Conservation (phyloP, 768 basidiomycete species). For the Boletus rubropictus region DNA sequence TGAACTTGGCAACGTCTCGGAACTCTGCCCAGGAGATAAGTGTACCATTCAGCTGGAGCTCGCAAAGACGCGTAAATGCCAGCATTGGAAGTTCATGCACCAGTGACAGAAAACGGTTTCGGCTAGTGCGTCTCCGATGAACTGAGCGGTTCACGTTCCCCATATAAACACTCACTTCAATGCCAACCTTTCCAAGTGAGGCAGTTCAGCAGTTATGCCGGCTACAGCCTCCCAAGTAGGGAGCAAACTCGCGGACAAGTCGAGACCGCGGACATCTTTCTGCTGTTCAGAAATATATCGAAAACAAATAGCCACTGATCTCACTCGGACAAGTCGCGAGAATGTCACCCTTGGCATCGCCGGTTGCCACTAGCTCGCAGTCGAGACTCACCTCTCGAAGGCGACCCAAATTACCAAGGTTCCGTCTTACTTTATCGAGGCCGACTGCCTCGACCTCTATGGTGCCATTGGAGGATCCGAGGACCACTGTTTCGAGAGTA, state of each 20-base stretch:
- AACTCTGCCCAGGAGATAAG: slow-evolving; percentile 69
- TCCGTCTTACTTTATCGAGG: slow-evolving; percentile 70
- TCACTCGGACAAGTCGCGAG: slow-evolving; percentile 61
- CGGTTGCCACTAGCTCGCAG: slow-evolving; percentile 51
- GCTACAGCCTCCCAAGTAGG: slow-evolving; percentile 66
- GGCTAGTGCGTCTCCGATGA: slow-evolving; percentile 40
- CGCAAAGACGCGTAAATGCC: slow-evolving; percentile 49
- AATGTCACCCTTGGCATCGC: slow-evolving; percentile 48
- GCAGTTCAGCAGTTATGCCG: slow-evolving; percentile 56
- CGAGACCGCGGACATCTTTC: slow-evolving; percentile 70
- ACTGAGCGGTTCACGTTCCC: slow-evolving; percentile 12
- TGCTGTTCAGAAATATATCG: slow-evolving; percentile 11
- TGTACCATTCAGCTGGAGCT: slow-evolving; percentile 72
- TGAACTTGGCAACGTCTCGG: slow-evolving; percentile 40
- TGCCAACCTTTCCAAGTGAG: slow-evolving; percentile 54
- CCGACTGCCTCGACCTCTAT: slow-evolving; percentile 86
- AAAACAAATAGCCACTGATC: slow-evolving; percentile 20
- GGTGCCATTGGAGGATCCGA: slow-evolving; percentile 77
- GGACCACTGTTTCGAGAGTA: slow-evolving; percentile 54
- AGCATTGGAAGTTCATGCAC: slow-evolving; percentile 28
- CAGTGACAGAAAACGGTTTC: slow-evolving; percentile 54
- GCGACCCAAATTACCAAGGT: slow-evolving; percentile 57
- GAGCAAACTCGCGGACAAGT: slow-evolving; percentile 74
- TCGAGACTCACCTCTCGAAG: slow-evolving; percentile 82
- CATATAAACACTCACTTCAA: slow-evolving; percentile 63